Base-by-base conservation (phyloP, 73 alveolate genomes). In the Urostyla sp. region DNA sequence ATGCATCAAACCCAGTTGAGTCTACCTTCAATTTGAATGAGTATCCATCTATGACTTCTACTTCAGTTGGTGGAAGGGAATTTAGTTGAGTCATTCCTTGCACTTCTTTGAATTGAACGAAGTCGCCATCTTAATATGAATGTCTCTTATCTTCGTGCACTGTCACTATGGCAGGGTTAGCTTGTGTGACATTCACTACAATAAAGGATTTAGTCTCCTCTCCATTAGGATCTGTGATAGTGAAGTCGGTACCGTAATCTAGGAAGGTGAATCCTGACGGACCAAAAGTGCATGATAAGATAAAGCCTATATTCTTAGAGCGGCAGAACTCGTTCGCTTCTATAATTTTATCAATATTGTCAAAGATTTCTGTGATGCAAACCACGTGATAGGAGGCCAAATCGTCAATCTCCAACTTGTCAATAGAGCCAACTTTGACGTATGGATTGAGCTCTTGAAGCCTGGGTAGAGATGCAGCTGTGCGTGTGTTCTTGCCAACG, bases 21-120 rank as follows among this genome's bases (percentile, higher is more conserved):
- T 98, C 99, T 46, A 90, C 94, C 66, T 83, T 94, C 11, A 98
- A 74, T 35, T 96, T 87, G 81, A 98, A 98, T 80, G 95, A 89
- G 72, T 55, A 92, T 51, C 92, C 89, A 23, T 91, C 94, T 48
- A 92, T 84, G 20, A 90, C 98, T 84, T 90, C 91, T 63, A 96
- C 91, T 67, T 86, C 74, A 57, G 95, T 91, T 1, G 99, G 98
- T 63, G 85, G 91, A 46, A 91, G 87, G 72, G 87, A 95, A 90
- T 98, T 98, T 78, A 98, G 90, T 84, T 96, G 98, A 23, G 94
- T 81, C 99, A 98, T 98, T 49, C 99, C 99, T 56, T 94, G 95
- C 6, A 98, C 99, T 74, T 98, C 99, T 48, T 92, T 90, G 83
- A 98, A 97, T 60, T 89, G 87, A 45, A 98, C 98, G 72, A 81